Evolutionary conservation across 352 stramenopile genomes (phyloP).

Genomic region (Pythium sp.): DNA sequence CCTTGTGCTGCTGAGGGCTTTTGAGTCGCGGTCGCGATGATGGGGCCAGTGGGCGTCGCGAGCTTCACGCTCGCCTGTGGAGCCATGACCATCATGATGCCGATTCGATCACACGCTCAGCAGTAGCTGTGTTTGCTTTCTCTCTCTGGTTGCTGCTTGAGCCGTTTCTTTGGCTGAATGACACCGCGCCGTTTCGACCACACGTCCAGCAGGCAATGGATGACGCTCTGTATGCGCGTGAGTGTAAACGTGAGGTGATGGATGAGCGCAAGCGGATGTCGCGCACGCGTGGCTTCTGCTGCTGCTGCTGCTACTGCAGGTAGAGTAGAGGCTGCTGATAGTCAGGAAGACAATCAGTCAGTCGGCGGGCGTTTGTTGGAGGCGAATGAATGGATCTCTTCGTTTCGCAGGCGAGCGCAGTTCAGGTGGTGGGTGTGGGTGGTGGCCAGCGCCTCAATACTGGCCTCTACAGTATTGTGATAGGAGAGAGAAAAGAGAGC

Average conservation of each 20-base stretch:
- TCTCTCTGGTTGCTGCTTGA: background rate
- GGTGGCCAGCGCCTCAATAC: slow-evolving; percentile 7
- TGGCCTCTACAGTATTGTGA: background rate
- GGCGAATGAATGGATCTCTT: slow-evolving; percentile 14
- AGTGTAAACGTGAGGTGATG: background rate
- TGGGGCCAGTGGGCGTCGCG: background rate
- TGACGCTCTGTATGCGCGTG: background rate
- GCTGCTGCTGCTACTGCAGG: background rate
- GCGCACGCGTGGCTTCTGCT: background rate
- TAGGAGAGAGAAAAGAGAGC: background rate
- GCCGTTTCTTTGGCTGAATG: background rate
- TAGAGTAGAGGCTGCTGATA: background rate
- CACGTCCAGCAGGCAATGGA: background rate
- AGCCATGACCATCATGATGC: slow-evolving; percentile 17
- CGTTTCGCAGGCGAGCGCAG: background rate
- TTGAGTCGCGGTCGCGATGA: background rate
- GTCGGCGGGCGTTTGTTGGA: background rate
- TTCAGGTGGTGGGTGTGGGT: background rate
- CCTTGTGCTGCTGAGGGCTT: slow-evolving; percentile 8
- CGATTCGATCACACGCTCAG: background rate
- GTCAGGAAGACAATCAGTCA: background rate
- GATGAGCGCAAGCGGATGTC: background rate
- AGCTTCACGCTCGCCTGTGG: slow-evolving; percentile 6
- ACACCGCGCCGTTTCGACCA: background rate
- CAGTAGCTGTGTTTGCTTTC: background rate